Percentiles rank a stretch among this genome's conserved stretches.
Evolutionary conservation across 2,329 filamentous ascomycete species (phyloP).

Genomic region (Berkeleyomyces basicola): DNA sequence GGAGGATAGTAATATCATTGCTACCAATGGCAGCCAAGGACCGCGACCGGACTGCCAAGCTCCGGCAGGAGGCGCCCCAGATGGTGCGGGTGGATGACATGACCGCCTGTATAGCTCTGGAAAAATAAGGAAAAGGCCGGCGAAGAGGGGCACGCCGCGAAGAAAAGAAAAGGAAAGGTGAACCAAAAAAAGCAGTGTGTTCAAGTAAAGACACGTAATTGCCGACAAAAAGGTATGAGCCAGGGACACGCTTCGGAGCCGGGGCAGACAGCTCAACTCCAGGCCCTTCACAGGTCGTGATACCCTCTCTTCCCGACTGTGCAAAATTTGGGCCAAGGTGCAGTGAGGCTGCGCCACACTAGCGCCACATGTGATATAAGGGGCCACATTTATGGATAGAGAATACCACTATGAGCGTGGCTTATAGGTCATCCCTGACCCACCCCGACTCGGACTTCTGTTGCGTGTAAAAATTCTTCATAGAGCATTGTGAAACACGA

Average conservation of each 20-base stretch:
- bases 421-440: background rate
- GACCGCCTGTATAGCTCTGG: background rate
- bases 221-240: background rate
- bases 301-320: background rate
- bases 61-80: conserved; percentile 26
- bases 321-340: conserved; percentile 5
- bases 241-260: background rate
- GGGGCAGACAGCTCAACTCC: background rate
- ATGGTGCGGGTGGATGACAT: conserved; percentile 42
- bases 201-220: background rate
- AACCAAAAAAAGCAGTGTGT: background rate
- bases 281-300: background rate
- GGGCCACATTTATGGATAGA: background rate
- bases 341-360: background rate
- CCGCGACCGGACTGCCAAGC: conserved; percentile 25
- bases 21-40: conserved; percentile 17
- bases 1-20: conserved; percentile 17
- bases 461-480: background rate
- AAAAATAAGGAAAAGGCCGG: background rate
- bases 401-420: background rate
- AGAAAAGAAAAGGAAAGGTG: background rate
- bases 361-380: background rate
- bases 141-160: background rate
- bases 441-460: background rate
- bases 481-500: background rate